Conservation (phyloP, 2,329 filamentous ascomycete species). For the Pseudogymnoascus destructans region DNA sequence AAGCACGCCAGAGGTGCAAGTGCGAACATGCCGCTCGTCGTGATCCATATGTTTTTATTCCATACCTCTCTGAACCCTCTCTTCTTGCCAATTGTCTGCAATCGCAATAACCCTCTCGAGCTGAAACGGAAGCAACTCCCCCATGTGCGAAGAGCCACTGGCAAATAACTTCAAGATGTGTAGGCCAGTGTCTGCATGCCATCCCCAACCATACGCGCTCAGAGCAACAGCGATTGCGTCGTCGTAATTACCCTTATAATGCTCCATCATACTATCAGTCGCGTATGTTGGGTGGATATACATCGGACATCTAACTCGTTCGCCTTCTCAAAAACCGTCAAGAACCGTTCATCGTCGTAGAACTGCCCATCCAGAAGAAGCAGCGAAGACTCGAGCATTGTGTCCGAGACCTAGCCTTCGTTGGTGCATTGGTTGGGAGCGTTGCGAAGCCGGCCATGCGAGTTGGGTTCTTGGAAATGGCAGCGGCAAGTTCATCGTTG, state of each 20-base stretch:
- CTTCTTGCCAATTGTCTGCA: slow-evolving; percentile 23
- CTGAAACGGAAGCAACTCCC: slow-evolving; percentile 41
- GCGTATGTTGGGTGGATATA: slow-evolving; percentile 32
- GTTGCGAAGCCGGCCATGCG: slow-evolving; percentile 33
- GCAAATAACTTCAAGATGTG: slow-evolving; percentile 38
- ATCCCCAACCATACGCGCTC: slow-evolving; percentile 34
- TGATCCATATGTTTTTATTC: slow-evolving; percentile 43
- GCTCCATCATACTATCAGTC: slow-evolving; percentile 19
- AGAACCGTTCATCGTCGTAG: slow-evolving; percentile 33
- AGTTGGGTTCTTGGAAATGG: slow-evolving; percentile 24
- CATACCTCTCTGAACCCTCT: slow-evolving; percentile 36
- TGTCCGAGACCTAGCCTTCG: too few species aligned
- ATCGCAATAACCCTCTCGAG: slow-evolving; percentile 33
- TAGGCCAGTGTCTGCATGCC: slow-evolving; percentile 38
- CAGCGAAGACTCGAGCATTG: too few species aligned
- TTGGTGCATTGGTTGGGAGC: too few species aligned
- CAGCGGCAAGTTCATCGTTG: slow-evolving; percentile 26
- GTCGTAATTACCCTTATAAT: slow-evolving; percentile 25
- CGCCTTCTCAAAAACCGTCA: slow-evolving; percentile 30
- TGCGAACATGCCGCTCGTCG: slow-evolving; percentile 41
- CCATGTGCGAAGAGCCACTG: slow-evolving; percentile 41
- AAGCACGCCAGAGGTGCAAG: slow-evolving; percentile 35
- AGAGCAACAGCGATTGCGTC: slow-evolving; percentile 25
- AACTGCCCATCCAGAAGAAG: slow-evolving; percentile 29
- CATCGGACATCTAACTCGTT: slow-evolving; percentile 32